A percentile compares a stretch with the other conserved stretches of the same genome.
Conservation (phyloP, 2,329 filamentous ascomycete genomes). For the Hypoxylon sp. region DNA sequence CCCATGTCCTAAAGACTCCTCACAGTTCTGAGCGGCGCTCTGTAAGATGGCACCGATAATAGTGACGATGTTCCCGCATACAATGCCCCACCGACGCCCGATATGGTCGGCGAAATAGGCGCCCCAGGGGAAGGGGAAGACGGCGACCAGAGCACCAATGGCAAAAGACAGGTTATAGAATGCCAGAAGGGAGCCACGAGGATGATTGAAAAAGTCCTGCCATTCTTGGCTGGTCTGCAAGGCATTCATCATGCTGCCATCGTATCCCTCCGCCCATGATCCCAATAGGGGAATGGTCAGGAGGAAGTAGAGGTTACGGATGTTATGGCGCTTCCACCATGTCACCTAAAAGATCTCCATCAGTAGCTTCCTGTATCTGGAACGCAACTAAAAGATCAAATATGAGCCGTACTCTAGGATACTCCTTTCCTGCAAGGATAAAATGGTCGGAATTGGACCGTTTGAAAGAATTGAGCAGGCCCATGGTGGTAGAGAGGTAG, state of each 20-base stretch:
- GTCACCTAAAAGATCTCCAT: neutral
- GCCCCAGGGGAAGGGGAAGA: conserved; percentile 58
- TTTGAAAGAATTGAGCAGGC: neutral
- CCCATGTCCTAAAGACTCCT: neutral
- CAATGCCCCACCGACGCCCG: conserved; percentile 45
- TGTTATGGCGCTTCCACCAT: conserved; percentile 1
- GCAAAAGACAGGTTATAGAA: conserved; percentile 53
- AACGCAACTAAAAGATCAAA: neutral
- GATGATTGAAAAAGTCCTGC: conserved; percentile 54
- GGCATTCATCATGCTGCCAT: conserved; percentile 53
- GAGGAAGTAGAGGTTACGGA: conserved; percentile 1
- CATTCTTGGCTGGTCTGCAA: conserved; percentile 58
- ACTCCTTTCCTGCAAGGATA: conserved; percentile 1
- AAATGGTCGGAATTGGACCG: neutral
- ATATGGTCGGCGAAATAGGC: conserved; percentile 54
- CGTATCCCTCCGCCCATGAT: conserved; percentile 3
- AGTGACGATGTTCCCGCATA: conserved; percentile 42
- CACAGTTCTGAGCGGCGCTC: conserved; percentile 13
- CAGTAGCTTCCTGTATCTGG: neutral
- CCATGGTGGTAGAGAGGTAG: neutral
- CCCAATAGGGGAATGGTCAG: neutral
- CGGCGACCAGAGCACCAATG: conserved; percentile 53
- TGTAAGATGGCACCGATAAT: conserved; percentile 12
- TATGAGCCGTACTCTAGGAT: conserved; percentile 1
- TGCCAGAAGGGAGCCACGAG: conserved; percentile 52